phyloP scores from a whole-genome alignment of 768 basidiomycete species.

The Pleurotus pulmonarius region DNA sequence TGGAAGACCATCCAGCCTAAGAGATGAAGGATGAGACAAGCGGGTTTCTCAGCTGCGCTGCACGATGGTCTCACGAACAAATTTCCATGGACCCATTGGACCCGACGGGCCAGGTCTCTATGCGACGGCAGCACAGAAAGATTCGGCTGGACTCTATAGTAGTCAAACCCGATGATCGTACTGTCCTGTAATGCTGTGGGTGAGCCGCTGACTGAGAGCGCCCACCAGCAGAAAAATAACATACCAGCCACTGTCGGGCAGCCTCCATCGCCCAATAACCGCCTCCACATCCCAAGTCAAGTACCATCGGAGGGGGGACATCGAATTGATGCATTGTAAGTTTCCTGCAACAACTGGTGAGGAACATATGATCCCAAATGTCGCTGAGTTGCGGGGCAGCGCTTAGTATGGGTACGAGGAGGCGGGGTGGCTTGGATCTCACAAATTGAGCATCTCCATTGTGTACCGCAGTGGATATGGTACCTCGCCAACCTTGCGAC shows the following conservation, averaged over 20 bases:
- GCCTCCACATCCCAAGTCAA: conserved; percentile 71
- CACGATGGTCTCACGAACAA: conserved; percentile 38
- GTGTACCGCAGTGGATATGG: conserved; percentile 54
- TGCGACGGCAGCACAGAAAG: conserved; percentile 29
- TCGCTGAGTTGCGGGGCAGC: conserved; percentile 38
- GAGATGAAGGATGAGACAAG: conserved; percentile 5
- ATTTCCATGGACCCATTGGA: conserved; percentile 68
- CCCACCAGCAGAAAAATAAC: conserved; percentile 14
- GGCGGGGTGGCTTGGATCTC: conserved; percentile 18
- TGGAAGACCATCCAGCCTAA: conserved; percentile 61
- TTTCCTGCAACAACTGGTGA: conserved; percentile 41
- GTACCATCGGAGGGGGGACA: conserved; percentile 44
- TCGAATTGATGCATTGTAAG: conserved; percentile 55
- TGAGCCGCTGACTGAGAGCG: conserved; percentile 5
- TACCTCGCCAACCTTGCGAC: conserved; percentile 45
- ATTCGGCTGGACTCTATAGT: conserved; percentile 51
- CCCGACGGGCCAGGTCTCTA: conserved; percentile 40
- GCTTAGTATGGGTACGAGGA: too few species aligned
- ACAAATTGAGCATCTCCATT: conserved; percentile 53
- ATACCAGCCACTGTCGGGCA: conserved; percentile 61
- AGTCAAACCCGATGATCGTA: conserved; percentile 57
- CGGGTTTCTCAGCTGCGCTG: background rate
- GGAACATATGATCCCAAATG: conserved; percentile 69
- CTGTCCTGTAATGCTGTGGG: conserved; percentile 34
- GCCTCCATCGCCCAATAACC: conserved; percentile 73